Percentiles rank a stretch among this genome's conserved stretches.
phyloP scores from a whole-genome alignment of 2,329 filamentous ascomycete genomes.

The Thelonectria rubi region DNA sequence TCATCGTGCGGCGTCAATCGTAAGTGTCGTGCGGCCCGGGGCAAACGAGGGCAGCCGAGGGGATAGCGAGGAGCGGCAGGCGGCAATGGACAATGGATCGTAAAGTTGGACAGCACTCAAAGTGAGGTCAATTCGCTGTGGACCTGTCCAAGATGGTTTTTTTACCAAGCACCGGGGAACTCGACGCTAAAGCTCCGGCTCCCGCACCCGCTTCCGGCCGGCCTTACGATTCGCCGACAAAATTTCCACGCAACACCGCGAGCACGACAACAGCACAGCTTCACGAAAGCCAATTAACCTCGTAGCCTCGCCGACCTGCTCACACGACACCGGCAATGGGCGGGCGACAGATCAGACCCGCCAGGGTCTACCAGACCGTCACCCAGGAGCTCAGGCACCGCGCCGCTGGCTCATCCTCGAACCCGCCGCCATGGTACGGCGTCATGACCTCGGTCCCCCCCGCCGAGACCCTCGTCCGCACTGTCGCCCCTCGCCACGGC shows the following conservation, averaged over 20 bases:
- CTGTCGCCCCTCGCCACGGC: constrained; percentile 59
- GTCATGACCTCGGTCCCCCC: constrained; percentile 65
- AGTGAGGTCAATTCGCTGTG: constrained; percentile 22
- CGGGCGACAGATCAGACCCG: constrained; percentile 56
- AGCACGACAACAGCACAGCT: constrained; percentile 20
- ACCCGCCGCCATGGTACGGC: constrained; percentile 59
- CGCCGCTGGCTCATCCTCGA: constrained; percentile 46
- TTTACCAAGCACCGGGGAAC: constrained; percentile 32
- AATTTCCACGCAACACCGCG: constrained; percentile 42
- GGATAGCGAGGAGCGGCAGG: neutral
- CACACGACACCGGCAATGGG: constrained; percentile 47
- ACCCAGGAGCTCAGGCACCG: constrained; percentile 54
- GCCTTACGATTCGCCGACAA: constrained; percentile 47
- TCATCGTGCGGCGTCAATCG: constrained; percentile 52
- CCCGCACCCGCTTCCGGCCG: constrained; percentile 33
- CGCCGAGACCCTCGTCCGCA: constrained; percentile 65
- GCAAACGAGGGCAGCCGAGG: constrained; percentile 1
- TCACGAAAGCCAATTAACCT: constrained; percentile 32
- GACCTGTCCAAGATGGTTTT: constrained; percentile 37
- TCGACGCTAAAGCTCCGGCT: constrained; percentile 34
- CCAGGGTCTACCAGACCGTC: constrained; percentile 58
- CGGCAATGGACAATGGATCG: no score
- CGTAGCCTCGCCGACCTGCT: constrained; percentile 15
- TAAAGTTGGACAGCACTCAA: neutral
- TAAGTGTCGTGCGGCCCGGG: constrained; percentile 17